These are phyloP conservation scores for Globisporangium barbulae DNA, from an alignment of 352 stramenopile species.

Conservation along the genomic window DNA sequence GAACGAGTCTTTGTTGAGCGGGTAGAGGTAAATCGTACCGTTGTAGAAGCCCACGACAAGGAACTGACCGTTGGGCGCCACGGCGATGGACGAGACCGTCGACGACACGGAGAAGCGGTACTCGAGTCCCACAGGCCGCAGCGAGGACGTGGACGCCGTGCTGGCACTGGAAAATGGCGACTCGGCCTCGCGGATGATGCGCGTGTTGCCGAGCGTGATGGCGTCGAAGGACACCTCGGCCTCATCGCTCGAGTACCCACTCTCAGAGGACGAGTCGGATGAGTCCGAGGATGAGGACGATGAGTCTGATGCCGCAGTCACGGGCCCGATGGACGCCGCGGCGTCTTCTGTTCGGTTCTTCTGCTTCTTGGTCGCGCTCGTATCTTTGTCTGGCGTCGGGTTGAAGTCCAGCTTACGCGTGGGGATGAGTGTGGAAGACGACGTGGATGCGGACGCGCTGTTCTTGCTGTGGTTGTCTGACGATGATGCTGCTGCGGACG, in stretches of 20 bases:
- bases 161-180: slow-evolving; percentile 39
- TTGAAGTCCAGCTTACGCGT: slow-evolving; percentile 50
- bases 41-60: slow-evolving; percentile 82
- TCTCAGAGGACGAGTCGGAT: slow-evolving; percentile 21
- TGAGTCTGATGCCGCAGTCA: slow-evolving; percentile 13
- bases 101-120: slow-evolving; percentile 59
- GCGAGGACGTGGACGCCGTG: slow-evolving; percentile 24
- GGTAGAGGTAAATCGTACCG: slow-evolving; percentile 65
- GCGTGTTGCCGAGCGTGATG: slow-evolving; percentile 57
- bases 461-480: background rate
- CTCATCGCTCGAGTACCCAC: slow-evolving; percentile 46
- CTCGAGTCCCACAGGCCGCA: slow-evolving; percentile 43
- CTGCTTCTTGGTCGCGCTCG: slow-evolving; percentile 4
- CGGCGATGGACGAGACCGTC: slow-evolving; percentile 76
- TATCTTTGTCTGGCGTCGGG: slow-evolving; percentile 33
- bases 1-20: slow-evolving; percentile 54
- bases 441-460: background rate
- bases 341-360: slow-evolving; percentile 13
- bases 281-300: slow-evolving; percentile 29
- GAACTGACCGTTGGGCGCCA: slow-evolving; percentile 66
- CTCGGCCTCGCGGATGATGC: slow-evolving; percentile 47
- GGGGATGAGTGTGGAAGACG: slow-evolving; percentile 16
- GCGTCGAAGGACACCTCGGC: slow-evolving; percentile 63
- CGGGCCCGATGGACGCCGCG: slow-evolving; percentile 8
- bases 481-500: background rate